phyloP scores from a whole-genome alignment of 768 basidiomycete genomes.

The Hemileccinum impolitum region DNA sequence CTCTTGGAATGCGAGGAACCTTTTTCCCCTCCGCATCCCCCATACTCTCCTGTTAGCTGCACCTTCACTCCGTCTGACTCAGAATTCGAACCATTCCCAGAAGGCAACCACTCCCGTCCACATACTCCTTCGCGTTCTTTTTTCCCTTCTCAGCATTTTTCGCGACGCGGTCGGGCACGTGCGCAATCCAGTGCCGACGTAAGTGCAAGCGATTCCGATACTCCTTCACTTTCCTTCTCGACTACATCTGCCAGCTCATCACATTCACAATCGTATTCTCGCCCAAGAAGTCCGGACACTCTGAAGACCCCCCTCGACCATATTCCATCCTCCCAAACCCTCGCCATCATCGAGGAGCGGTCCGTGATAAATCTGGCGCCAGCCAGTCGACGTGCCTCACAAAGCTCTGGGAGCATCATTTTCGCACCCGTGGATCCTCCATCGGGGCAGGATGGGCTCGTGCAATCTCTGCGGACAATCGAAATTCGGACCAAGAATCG shows the following conservation, averaged over 20 bases:
- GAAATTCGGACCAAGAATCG: constrained; percentile 24
- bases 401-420: constrained; percentile 20
- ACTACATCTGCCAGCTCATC: constrained; percentile 37
- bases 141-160: constrained; percentile 31
- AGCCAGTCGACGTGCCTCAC: constrained; percentile 9
- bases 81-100: constrained; percentile 31
- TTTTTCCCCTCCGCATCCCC: constrained; percentile 23
- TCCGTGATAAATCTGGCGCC: constrained; percentile 18
- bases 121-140: constrained; percentile 16
- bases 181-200: constrained; percentile 27
- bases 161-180: constrained; percentile 30
- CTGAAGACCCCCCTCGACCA: constrained; percentile 33
- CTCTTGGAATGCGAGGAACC: constrained; percentile 33
- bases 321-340: constrained; percentile 19
- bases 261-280: constrained; percentile 31
- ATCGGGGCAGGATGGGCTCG: constrained; percentile 21
- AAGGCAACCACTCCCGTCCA: constrained; percentile 27
- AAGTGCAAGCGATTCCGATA: constrained; percentile 40
- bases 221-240: constrained; percentile 48
- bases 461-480: background rate
- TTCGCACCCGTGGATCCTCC: constrained; percentile 18
- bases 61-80: constrained; percentile 31
- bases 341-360: constrained; percentile 41
- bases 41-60: constrained; percentile 9
- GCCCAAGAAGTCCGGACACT: constrained; percentile 32